Evolutionary conservation across 257 asterid genomes (phyloP), one percentile per base, ranked within the genome.

Genomic region (Solanum ossicruentum): DNA sequence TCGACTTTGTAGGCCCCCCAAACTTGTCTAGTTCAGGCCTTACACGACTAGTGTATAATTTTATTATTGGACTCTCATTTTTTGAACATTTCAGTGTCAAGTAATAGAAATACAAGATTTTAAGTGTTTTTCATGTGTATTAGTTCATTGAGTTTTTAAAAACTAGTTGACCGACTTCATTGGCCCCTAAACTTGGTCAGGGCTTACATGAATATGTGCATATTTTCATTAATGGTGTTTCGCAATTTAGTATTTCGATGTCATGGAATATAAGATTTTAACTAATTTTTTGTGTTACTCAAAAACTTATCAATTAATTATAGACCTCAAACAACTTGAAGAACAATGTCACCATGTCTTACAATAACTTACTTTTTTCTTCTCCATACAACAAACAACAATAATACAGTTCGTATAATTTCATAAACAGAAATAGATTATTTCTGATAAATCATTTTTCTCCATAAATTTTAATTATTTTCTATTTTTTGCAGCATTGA

Each of bases 401-500:
- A 65, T 26, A 65, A 6, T 11, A 65, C 26, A 65, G 1, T 0
- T 6, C 13, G 43, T 65, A 5, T 65, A 36, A 65, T 1, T 0
- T 41, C 6, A 65, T 6, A 26, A 65, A 41, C 5, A 26, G n/a
- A 20, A 6, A 61, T 9, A 12, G 5, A 0, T 11, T 23, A 2
- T 23, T 63, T 26, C 0, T 6, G 1, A 65, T 65, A 17, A 11
- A 26, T 8, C 1, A 3, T 17, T 65, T 26, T 26, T 65, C 72
- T 12, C 21, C n/a, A 6, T 10, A 73, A 45, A 4, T 3, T 45
- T 47, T 5, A 13, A 26, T 21, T 51, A 51, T 61, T 28, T 88
- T 11, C 28, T 51, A 15, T 52, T 65, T 83, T 91, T 93, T 2
- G 88, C 86, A 2, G 92, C 92, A 81, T 84, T 92, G 85, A 90